A percentile compares a stretch with the other conserved stretches of the same genome.
Evolutionary conservation across 306 rosid species (phyloP).

Genomic region (Castanopsis chinensis): DNA sequence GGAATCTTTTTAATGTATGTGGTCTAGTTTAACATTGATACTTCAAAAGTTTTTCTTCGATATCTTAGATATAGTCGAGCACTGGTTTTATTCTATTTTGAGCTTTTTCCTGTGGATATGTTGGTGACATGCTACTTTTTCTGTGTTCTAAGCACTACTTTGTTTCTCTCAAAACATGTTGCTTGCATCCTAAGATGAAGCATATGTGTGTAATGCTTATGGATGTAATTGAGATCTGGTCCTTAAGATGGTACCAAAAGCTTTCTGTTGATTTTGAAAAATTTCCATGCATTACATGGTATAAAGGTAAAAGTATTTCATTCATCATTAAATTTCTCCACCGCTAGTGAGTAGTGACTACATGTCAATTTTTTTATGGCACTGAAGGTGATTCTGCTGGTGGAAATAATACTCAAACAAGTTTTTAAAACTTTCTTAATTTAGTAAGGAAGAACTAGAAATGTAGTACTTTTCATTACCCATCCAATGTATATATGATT

Average conservation of each 20-base stretch:
- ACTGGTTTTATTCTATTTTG: neutral
- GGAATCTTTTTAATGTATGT: conserved; percentile 56
- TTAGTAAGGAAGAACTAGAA: too few relatives aligned
- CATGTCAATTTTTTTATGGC: too few relatives aligned
- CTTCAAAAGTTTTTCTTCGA: conserved; percentile 5
- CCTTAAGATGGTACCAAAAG: too few relatives aligned
- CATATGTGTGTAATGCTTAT: neutral
- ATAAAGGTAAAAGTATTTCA: neutral
- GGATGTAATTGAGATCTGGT: too few relatives aligned
- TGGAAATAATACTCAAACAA: too few relatives aligned
- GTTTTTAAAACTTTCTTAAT: too few relatives aligned
- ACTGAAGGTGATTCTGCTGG: too few relatives aligned
- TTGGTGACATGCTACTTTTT: neutral
- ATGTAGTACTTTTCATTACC: too few relatives aligned
- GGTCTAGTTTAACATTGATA: conserved; percentile 14
- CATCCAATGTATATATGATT: too few relatives aligned
- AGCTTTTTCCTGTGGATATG: neutral
- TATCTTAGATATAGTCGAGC: conserved; percentile 1
- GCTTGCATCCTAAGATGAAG: neutral
- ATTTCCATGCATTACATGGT: neutral
- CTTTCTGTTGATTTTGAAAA: too few relatives aligned
- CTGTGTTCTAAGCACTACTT: neutral
- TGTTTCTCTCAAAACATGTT: neutral
- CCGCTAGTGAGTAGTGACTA: too few relatives aligned
- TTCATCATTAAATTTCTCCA: too few relatives aligned